phyloP scores from a whole-genome alignment of 2,329 filamentous ascomycete species.

The Orbilia javanica region DNA sequence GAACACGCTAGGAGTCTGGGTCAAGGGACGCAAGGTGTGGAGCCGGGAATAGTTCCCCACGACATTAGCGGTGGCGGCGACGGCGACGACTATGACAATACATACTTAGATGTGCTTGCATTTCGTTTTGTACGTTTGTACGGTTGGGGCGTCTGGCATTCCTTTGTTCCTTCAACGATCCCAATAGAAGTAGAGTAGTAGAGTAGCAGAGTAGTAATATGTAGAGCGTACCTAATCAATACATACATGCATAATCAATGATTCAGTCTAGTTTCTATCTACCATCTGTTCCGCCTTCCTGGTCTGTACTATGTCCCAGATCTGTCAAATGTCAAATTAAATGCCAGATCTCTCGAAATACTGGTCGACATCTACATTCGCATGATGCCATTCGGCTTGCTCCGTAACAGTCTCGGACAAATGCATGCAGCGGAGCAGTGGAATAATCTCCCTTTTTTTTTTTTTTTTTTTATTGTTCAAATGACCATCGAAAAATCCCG shows the following conservation, averaged over 20 bases:
- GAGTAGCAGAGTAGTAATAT: background rate
- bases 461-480: background rate
- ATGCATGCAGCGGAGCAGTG: constrained; percentile 13
- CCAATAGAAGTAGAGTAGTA: background rate
- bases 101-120: background rate
- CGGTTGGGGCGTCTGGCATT: background rate
- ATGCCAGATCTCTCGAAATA: background rate
- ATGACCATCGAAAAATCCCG: background rate
- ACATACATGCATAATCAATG: background rate
- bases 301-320: background rate
- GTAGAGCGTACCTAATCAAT: constrained; percentile 12
- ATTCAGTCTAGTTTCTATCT: background rate
- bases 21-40: constrained; percentile 80
- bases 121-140: background rate
- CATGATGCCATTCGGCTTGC: constrained; percentile 10
- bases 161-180: background rate
- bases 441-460: background rate
- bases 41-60: constrained; percentile 13
- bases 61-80: background rate
- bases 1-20: constrained; percentile 91
- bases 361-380: background rate
- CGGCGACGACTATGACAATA: too few relatives aligned
- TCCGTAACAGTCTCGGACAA: constrained; percentile 14
- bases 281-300: too few relatives aligned
- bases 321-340: too few relatives aligned